Evolutionary conservation across 768 basidiomycete genomes (phyloP), one percentile per base, ranked within the genome.

Genomic region (Rhizopogon rudus): DNA sequence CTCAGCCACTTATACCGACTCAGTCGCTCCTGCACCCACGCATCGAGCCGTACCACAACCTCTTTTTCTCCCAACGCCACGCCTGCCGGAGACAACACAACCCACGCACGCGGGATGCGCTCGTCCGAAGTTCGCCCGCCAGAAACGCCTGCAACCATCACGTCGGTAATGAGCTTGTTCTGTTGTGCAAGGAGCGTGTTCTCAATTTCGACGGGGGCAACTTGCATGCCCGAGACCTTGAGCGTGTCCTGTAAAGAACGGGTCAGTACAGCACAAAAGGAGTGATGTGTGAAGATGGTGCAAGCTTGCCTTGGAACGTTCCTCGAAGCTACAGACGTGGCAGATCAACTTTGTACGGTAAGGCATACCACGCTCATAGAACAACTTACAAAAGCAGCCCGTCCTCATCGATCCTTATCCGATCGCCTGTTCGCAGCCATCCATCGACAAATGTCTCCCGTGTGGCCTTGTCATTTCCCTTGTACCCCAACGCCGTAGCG

Each of bases 171-270:
- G 51, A 87, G 74, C 42, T 73, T 73, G 12, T 75, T 73, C 0
- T 86, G 85, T 42, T 88, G 79, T 0, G 77, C 75, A 14, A 83
- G 72, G 3, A 89, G 71, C 25, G 75, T 76, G 45, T 79, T 73
- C 65, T 88, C 88, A 57, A 88, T 84, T 63, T 90, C 87, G 13
- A 78, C 75, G 0, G 87, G 87, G 0, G 87, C 86, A 0, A 89
- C 87, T 67, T 89, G 88, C 20, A 70, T 71, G 3, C 87, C 87
- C 0, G 85, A 87, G 9, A 90, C 77, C 63, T 89, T 90, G n/a
- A 90, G 71, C 0, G 81, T 87, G 61, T 89, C 88, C 81, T 87
- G 44, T 10, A 8, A 25, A 31, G 40, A 5, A 46, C 44, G 9
- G 25, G 12, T 48, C 16, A 53, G 20, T 16, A 22, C 10, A 35